Conservation (phyloP, 345 rosid genomes). For the Combretum micranthum region DNA sequence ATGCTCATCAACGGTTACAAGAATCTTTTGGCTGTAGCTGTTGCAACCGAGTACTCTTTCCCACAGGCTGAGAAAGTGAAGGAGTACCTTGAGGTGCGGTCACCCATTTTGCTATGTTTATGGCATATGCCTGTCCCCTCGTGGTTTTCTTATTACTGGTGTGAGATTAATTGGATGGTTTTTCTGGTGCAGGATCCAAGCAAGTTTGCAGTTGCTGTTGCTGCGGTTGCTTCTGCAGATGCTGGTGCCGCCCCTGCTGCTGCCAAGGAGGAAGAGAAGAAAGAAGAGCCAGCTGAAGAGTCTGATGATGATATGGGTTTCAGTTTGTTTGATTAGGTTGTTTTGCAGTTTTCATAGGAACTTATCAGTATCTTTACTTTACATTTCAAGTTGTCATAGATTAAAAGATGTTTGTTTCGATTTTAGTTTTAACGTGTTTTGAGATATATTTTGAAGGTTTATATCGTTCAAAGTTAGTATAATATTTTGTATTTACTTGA, state of each 20-base stretch:
- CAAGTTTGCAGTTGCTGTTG: conserved; percentile 57
- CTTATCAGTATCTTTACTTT: too few relatives aligned
- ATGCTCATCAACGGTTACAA: conserved; percentile 91
- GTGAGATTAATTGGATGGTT: neutral
- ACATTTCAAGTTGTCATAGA: neutral
- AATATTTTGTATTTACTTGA: too few relatives aligned
- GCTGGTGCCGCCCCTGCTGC: conserved; percentile 29
- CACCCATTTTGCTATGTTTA: neutral
- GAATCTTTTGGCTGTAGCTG: conserved; percentile 62
- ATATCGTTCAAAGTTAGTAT: too few relatives aligned
- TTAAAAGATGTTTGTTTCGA: too few relatives aligned
- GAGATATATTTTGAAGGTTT: too few relatives aligned
- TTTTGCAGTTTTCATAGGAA: neutral
- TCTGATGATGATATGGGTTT: conserved; percentile 94
- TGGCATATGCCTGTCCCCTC: neutral
- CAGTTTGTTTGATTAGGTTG: conserved; percentile 55
- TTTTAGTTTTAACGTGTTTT: too few relatives aligned
- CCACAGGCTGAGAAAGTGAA: conserved; percentile 82
- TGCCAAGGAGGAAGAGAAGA: conserved; percentile 58
- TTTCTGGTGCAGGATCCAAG: conserved; percentile 53
- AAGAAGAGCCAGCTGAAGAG: conserved; percentile 70
- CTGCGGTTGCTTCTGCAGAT: conserved; percentile 24
- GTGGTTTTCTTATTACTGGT: neutral
- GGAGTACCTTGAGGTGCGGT: conserved; percentile 63
- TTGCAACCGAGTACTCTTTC: conserved; percentile 67